Base-by-base conservation (phyloP, 2,329 filamentous ascomycete genomes). In the Ceratocystis albifundus region DNA sequence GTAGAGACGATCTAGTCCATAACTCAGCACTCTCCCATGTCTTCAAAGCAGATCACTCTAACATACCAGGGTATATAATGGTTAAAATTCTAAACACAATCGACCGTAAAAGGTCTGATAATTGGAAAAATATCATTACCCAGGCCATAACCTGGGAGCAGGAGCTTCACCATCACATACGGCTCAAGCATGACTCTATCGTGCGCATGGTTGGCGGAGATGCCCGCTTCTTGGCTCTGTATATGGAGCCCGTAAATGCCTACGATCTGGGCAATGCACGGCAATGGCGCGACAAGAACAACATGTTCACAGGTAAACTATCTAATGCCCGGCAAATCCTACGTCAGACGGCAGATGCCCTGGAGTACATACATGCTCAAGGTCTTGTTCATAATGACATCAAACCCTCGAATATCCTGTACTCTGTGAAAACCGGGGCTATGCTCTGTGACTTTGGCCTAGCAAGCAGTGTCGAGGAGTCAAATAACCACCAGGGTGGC, bases 371-470 rank as follows among this genome's bases (percentile, higher is more conserved):
- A 44, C 83, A 85, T 72, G 75, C 75, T 62, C 78, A 79, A 66
- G 76, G 76, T 65, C 74, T 81, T 25, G 80, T 84, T 12, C 83
- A 85, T 73, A 85, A 85, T 73, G 83, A 85, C 72, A 83, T 85
- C 73, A 85, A 85, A 72, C 83, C 83, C 1, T 80, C 79, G 69
- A 85, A 85, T 69, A 84, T 85, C 65, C 74, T 85, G 41, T 85
- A 84, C 73, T 84, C 81, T 15, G 77, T 77, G 32, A 80, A 84
- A 48, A 78, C 82, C 10, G 83, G 83, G 4, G 82, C 82, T 44
- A 81, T 84, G 1, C 78, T 85, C 36, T 85, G 83, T 72, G 83
- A 85, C 72, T 83, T 84, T 72, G 83, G 83, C 12, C 75, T 84
- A 55, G 82, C 82, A 7, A 82, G 81, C 1, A 74, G 74, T 36